Evolutionary conservation across 495 filamentous ascomycete species (phyloP).

Genomic region (Oidiodendron maius): DNA sequence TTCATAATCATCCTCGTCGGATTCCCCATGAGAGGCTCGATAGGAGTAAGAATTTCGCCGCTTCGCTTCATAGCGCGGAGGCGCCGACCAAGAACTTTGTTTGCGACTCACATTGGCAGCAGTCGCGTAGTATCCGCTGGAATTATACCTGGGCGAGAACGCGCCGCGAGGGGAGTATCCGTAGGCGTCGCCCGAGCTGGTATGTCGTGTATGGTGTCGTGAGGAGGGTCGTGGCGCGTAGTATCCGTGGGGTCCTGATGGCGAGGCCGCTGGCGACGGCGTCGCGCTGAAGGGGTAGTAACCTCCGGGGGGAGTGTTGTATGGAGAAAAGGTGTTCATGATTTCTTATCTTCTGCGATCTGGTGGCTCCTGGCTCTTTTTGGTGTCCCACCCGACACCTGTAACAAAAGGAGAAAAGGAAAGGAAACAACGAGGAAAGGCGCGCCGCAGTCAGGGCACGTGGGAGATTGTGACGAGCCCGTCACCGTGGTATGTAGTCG

Average conservation of each 20-base stretch:
- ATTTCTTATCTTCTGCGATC: constrained; percentile 25
- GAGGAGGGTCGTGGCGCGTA: constrained; percentile 16
- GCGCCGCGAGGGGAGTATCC: constrained; percentile 21
- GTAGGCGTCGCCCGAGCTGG: constrained; percentile 19
- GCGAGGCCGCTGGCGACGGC: constrained; percentile 23
- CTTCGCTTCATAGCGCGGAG: constrained; percentile 19
- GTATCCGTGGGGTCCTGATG: constrained; percentile 18
- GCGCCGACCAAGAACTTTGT: constrained; percentile 23
- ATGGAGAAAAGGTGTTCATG: constrained; percentile 19
- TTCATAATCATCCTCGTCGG: constrained; percentile 55
- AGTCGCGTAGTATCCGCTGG: constrained; percentile 26
- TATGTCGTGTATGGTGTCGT: constrained; percentile 21
- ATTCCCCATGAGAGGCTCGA: constrained; percentile 52
- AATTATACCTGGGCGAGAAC: constrained; percentile 23
- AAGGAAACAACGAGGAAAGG: constrained; percentile 19
- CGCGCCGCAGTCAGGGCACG: constrained; percentile 15
- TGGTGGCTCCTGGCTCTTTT: no score
- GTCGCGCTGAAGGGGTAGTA: constrained; percentile 21
- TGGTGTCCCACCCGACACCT: constrained; percentile 20
- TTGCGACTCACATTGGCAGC: constrained; percentile 29
- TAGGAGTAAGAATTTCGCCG: constrained; percentile 33
- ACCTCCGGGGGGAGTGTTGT: constrained; percentile 19
- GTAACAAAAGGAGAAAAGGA: constrained; percentile 18
- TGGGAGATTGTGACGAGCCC: constrained; percentile 23
- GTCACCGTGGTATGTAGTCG: constrained; percentile 29